phyloP scores from a whole-genome alignment of 495 filamentous ascomycete genomes.

The Xylaria cubensis region DNA sequence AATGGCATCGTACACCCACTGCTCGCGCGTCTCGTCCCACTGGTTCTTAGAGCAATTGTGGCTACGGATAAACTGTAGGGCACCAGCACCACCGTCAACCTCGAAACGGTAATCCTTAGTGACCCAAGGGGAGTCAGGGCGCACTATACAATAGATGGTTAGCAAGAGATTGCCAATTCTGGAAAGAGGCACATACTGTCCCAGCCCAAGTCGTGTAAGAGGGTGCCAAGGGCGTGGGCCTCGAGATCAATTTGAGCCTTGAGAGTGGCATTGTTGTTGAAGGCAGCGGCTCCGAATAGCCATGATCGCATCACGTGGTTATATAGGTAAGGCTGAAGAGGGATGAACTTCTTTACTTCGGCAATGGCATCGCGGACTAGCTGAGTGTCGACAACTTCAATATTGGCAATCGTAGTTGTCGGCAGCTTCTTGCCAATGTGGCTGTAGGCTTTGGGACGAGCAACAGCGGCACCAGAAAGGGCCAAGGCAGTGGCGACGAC shows the following conservation, averaged over 20 bases:
- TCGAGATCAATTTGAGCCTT: constrained; percentile 46
- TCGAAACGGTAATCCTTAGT: constrained; percentile 59
- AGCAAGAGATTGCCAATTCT: constrained; percentile 33
- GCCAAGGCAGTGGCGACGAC: constrained; percentile 20
- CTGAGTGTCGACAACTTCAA: constrained; percentile 26
- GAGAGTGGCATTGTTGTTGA: constrained; percentile 41
- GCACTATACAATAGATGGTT: constrained; percentile 38
- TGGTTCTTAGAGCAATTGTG: constrained; percentile 30
- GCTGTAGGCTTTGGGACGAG: constrained; percentile 4
- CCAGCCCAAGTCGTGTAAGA: constrained; percentile 63
- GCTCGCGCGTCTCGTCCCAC: constrained; percentile 49
- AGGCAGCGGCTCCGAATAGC: constrained; percentile 38
- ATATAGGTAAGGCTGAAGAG: constrained; percentile 33
- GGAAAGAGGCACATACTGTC: constrained; percentile 29
- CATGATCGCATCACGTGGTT: constrained; percentile 42
- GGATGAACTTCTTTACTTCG: constrained; percentile 27
- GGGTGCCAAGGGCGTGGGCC: constrained; percentile 49
- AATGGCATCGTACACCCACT: constrained; percentile 62
- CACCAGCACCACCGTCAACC: constrained; percentile 60
- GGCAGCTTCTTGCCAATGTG: constrained; percentile 21
- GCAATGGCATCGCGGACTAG: constrained; percentile 22
- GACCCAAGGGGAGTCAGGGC: constrained; percentile 35
- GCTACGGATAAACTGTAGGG: constrained; percentile 49
- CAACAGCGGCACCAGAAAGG: constrained; percentile 22
- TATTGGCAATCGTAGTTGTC: constrained; percentile 26